Evolutionary conservation across 768 basidiomycete species (phyloP), one percentile per base, ranked within the genome.

Genomic region (Suillus paluster): DNA sequence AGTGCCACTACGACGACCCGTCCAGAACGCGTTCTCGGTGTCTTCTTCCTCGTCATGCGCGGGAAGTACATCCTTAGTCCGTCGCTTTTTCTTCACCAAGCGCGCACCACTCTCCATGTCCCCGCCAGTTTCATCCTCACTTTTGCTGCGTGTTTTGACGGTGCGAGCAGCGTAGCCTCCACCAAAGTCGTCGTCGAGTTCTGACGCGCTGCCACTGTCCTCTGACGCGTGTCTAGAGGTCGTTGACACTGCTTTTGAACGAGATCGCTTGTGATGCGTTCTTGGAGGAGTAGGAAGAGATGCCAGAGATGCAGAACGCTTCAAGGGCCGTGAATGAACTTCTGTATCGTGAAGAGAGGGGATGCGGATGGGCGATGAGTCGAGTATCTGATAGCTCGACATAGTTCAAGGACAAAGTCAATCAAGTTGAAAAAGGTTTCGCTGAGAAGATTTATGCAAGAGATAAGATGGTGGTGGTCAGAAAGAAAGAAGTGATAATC

Each of bases 251-350:
- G 79, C 71, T 23, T 81, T 80, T 8, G 76, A 70, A 42, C 78
- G 78, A 59, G 81, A 74, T 21, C 79, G 79, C 63, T 81, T 86
- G 60, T 83, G 78, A 54, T 76, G 79, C 9, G 87, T 89, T 33
- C 84, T 76, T 0, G 89, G 89, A 23, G 88, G 89, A 0, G 89
- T 90, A 41, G 87, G 88, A 25, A 90, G 78, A 5, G 86, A 86
- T 34, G 83, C 84, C 45, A 80, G 79, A 19, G 88, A 90, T 27
- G 87, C 84, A 19, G 86, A 86, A 23, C 87, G 85, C 73, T 88
- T 88, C 53, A 87, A 76, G 17, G 79, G 76, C 44, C 77, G 79
- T 42, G 67, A 55, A 1, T 48, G 62, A 19, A 63, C 56, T 44
- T 62, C 63, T 45, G 59, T 55, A 58, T 64, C 58, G 64, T 59